Base-by-base conservation (phyloP, 148 eudicot genomes). In the Chenopodium suecicum region DNA sequence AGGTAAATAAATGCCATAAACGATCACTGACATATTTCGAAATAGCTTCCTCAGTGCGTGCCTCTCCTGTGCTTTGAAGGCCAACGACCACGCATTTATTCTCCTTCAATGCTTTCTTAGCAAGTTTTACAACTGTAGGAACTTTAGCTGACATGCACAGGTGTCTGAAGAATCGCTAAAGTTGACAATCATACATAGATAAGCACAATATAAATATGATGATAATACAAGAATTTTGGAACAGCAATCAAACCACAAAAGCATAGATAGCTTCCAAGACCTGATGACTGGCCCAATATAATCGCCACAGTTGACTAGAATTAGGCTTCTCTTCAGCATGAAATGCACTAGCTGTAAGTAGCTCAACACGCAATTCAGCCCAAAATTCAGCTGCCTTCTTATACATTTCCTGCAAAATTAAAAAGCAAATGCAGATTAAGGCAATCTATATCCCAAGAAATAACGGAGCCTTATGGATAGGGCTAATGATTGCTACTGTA, bases 271-370 rank as follows among this genome's bases (percentile, higher is more conserved):
- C n/a, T 17, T 56, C 52, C 60, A 82, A 74, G 44, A 96, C 99
- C 99, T 96, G 99, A 87, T 96, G 99, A 88, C 81, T 89, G 56
- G 99, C 98, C 99, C 99, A 96, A 90, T 92, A 96, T 78, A 94
- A 82, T 73, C 99, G 88, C 99, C 99, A 96, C 80, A 96, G 76
- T 87, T 92, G 98, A 88, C 89, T 89, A 62, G 99, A 85, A 76
- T 70, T 88, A 41, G 97, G 94, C 79, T 91, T 94, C 79, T 96
- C 99, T 75, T 85, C 88, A 58, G 84, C 64, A 80, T 86, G 87
- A 85, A 76, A 86, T 34, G 91, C 83, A 88, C 90, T 84, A 34
- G 98, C 97, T 46, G 93, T 85, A 29, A 94, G 85, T 87, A 96
- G 84, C 83, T 94, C 97, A 81, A 91, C 90, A 74, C 99, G 91